phyloP scores from a whole-genome alignment of 2,329 filamentous ascomycete genomes.

The Colletotrichum tropicale region DNA sequence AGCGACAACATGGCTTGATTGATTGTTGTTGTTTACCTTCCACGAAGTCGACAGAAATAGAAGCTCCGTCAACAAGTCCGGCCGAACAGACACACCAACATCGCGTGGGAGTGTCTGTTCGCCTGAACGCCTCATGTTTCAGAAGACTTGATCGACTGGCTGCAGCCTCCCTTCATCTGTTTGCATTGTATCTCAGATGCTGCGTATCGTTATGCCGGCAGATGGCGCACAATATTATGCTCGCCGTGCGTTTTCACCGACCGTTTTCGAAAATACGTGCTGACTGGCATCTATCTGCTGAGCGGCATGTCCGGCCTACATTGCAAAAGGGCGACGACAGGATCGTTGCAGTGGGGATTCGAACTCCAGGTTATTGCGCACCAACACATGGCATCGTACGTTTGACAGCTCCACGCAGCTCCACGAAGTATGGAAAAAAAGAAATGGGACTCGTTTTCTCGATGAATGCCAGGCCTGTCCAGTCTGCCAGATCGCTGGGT shows the following conservation, averaged over 20 bases:
- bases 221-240: not conserved
- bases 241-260: not conserved
- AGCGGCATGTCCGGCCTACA: conserved; percentile 6
- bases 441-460: conserved; percentile 16
- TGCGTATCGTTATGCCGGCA: not conserved
- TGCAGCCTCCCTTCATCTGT: conserved; percentile 18
- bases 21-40: not conserved
- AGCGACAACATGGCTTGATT: not conserved
- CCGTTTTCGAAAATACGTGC: not conserved
- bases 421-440: conserved; percentile 10
- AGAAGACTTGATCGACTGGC: conserved; percentile 15
- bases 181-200: not conserved
- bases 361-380: not conserved
- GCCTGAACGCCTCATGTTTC: conserved; percentile 21
- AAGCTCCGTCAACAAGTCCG: not conserved
- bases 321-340: not conserved
- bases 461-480: conserved; percentile 15
- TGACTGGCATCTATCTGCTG: not conserved
- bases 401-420: conserved; percentile 18
- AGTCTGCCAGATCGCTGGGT: conserved; percentile 20
- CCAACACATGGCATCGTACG: conserved; percentile 18
- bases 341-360: not conserved
- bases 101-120: conserved; percentile 17
- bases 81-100: conserved; percentile 9
- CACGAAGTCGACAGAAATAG: conserved; percentile 6